Percentiles rank a stretch among this genome's conserved stretches.
Evolutionary conservation across 345 rosid species (phyloP).

Genomic region (Garcia nutans): DNA sequence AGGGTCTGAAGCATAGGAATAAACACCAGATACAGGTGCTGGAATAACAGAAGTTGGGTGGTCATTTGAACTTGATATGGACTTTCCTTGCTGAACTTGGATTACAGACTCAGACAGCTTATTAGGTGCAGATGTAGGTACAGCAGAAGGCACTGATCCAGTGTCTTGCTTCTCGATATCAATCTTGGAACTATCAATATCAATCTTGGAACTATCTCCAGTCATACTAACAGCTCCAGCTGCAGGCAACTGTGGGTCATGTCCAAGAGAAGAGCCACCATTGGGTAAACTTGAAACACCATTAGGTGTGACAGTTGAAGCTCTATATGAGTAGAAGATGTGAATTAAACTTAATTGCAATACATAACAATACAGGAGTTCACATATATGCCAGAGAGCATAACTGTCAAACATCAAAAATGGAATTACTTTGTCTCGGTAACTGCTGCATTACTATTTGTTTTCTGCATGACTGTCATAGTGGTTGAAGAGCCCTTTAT

Average conservation of each 20-base stretch:
- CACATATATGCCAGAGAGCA: neutral
- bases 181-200: constrained; percentile 26
- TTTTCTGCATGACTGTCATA: constrained; percentile 34
- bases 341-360: neutral
- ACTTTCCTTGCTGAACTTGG: constrained; percentile 36
- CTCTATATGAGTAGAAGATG: constrained; percentile 33
- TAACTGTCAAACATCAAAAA: constrained; percentile 7
- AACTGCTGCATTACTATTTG: constrained; percentile 32
- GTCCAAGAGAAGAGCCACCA: constrained; percentile 38
- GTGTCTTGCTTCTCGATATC: constrained; percentile 24
- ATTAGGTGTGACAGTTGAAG: constrained; percentile 28
- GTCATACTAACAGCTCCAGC: constrained; percentile 18
- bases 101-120: constrained; percentile 29
- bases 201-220: constrained; percentile 25
- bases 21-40: constrained; percentile 35
- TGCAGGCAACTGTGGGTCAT: constrained; percentile 14
- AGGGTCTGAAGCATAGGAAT: constrained; percentile 43
- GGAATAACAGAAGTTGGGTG: constrained; percentile 19
- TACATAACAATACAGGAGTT: neutral
- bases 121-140: constrained; percentile 17
- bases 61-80: constrained; percentile 23
- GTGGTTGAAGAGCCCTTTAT: constrained; percentile 38
- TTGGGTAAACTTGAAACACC: constrained; percentile 40
- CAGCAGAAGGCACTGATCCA: constrained; percentile 12
- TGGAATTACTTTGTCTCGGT: constrained; percentile 46